Percentiles rank a stretch among this genome's conserved stretches.
Conservation (phyloP, 2,329 filamentous ascomycete genomes). For the Claviceps purpurea region DNA sequence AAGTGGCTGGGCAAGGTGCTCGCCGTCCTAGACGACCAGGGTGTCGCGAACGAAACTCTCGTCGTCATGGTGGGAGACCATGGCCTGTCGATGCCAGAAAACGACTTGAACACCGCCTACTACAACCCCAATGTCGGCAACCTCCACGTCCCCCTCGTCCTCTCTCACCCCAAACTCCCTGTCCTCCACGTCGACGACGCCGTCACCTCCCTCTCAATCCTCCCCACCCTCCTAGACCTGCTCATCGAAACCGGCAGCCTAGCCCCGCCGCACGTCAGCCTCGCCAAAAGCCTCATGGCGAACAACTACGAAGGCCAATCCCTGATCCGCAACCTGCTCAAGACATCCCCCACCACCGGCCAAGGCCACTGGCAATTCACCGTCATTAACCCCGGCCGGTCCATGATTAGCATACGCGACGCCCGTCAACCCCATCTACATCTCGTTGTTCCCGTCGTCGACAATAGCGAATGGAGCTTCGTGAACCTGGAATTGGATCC, state of each 20-base stretch:
- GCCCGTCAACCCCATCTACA: conserved; percentile 16
- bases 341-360: conserved; percentile 6
- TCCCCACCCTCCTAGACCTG: conserved; percentile 22
- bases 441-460: conserved; percentile 19
- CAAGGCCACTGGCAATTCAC: conserved; percentile 21
- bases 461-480: conserved; percentile 19
- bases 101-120: conserved; percentile 17
- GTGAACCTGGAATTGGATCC: conserved; percentile 16
- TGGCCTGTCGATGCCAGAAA: conserved; percentile 20
- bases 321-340: conserved; percentile 17
- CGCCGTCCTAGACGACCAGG: conserved; percentile 17
- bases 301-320: conserved; percentile 22
- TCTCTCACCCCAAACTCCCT: conserved; percentile 20
- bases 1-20: conserved; percentile 20
- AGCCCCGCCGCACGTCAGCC: conserved; percentile 11
- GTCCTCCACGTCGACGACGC: conserved; percentile 17
- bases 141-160: conserved; percentile 19
- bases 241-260: conserved; percentile 21
- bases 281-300: conserved; percentile 15
- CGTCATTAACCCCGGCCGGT: conserved; percentile 20
- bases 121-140: conserved; percentile 21
- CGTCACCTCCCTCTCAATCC: conserved; percentile 19
- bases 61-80: conserved; percentile 21
- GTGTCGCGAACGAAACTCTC: conserved; percentile 20
- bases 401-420: conserved; percentile 20